These are phyloP conservation scores for Suhomyces choctaworum DNA, from an alignment of 1,139 yeast genomes.

Conservation along the genomic window DNA sequence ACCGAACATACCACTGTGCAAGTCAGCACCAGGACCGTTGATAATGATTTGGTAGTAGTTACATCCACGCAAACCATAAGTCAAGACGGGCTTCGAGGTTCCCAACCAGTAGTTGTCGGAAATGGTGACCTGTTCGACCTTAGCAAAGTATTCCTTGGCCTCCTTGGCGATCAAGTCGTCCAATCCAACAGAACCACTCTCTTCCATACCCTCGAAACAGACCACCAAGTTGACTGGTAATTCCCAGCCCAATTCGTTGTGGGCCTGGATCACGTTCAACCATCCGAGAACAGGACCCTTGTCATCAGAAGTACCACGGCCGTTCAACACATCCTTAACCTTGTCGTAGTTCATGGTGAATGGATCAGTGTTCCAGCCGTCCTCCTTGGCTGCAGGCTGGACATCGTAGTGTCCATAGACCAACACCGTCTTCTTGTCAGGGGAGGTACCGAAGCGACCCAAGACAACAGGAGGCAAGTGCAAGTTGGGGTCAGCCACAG, in stretches of 20 bases:
- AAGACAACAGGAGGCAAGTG: conserved; percentile 91
- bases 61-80: conserved; percentile 97
- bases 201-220: conserved; percentile 99
- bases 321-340: conserved; percentile 66
- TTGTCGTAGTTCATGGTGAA: conserved; percentile 63
- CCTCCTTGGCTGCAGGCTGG: conserved; percentile 90
- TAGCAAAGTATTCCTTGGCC: conserved; percentile 76
- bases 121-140: conserved; percentile 92
- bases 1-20: conserved; percentile 97
- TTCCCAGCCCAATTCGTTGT: conserved; percentile 77
- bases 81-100: conserved; percentile 91
- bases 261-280: conserved; percentile 92
- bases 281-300: conserved; percentile 98
- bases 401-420: conserved; percentile 98
- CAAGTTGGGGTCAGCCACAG: conserved; percentile 61
- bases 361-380: conserved; percentile 96
- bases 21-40: conserved; percentile 93
- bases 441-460: conserved; percentile 81
- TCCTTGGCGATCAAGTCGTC: conserved; percentile 80
- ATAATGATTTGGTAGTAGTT: conserved; percentile 83
- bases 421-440: conserved; percentile 79
- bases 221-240: conserved; percentile 90
- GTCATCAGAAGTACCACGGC: conserved; percentile 96
- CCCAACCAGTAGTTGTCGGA: conserved; percentile 99
- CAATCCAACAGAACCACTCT: conserved; percentile 90